These are phyloP conservation scores for Coniochaeta sp. DNA, from an alignment of 2,329 filamentous ascomycete genomes.

Conservation along the genomic window DNA sequence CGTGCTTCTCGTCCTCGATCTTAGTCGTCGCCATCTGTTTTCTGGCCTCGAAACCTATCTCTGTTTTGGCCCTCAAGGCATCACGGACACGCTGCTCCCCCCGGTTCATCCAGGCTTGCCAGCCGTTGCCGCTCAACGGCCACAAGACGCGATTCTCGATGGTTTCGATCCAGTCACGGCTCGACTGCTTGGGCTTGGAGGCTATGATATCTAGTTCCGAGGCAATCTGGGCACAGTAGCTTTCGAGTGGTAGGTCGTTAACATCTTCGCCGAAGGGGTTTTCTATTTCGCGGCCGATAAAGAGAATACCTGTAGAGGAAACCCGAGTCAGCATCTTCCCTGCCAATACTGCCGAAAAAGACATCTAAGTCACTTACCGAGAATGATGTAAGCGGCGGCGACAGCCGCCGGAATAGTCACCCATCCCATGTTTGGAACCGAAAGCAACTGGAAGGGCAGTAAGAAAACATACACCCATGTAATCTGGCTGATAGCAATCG, in stretches of 20 bases:
- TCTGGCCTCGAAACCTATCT: conserved; percentile 20
- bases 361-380: too few relatives aligned
- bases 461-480: conserved; percentile 69
- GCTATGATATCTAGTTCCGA: conserved; percentile 59
- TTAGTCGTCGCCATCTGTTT: conserved; percentile 10
- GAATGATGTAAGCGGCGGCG: conserved; percentile 63
- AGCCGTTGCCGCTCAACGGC: conserved; percentile 36
- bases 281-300: conserved; percentile 62
- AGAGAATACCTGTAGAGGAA: too few relatives aligned
- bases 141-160: conserved; percentile 30
- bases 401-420: conserved; percentile 64
- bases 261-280: conserved; percentile 64
- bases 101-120: conserved; percentile 38
- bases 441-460: conserved; percentile 64
- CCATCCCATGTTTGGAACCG: conserved; percentile 44
- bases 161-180: conserved; percentile 38
- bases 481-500: conserved; percentile 69
- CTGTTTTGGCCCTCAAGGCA: conserved; percentile 29
- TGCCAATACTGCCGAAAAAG: too few relatives aligned
- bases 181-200: conserved; percentile 41
- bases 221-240: conserved; percentile 58
- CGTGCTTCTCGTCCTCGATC: neutral
- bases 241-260: conserved; percentile 59
- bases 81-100: conserved; percentile 37
- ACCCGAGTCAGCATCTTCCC: too few relatives aligned